phyloP scores from a whole-genome alignment of 768 basidiomycete species.

The Collybia sp. region DNA sequence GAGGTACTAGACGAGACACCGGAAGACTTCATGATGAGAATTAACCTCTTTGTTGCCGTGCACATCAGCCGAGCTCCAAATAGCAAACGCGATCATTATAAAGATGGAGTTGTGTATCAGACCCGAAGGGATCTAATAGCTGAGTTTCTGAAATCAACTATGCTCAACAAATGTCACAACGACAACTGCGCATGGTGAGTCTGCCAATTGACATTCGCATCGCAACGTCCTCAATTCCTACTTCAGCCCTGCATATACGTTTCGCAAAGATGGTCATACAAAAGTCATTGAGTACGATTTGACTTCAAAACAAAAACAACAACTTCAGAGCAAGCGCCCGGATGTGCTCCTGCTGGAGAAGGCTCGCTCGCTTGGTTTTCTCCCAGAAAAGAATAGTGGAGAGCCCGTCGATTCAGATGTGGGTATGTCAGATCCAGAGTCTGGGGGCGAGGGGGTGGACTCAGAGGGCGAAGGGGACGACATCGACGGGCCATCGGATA shows the following conservation, averaged over 20 bases:
- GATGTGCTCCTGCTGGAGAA: conserved; percentile 66
- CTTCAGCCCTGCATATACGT: conserved; percentile 72
- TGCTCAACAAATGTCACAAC: conserved; percentile 73
- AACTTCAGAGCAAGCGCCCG: conserved; percentile 58
- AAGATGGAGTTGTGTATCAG: conserved; percentile 85
- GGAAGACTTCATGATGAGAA: conserved; percentile 55
- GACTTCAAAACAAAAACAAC: conserved; percentile 68
- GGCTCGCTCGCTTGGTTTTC: conserved; percentile 20
- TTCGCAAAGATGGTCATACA: conserved; percentile 89
- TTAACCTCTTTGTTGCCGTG: conserved; percentile 65
- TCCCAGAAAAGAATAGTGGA: conserved; percentile 15
- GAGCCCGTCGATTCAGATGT: conserved; percentile 41
- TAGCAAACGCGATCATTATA: conserved; percentile 79
- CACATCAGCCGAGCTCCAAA: conserved; percentile 41
- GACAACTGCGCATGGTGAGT: conserved; percentile 77
- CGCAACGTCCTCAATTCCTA: conserved; percentile 5
- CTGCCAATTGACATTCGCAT: not conserved
- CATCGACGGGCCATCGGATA: conserved; percentile 16
- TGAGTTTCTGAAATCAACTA: conserved; percentile 72
- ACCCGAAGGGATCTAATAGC: conserved; percentile 76
- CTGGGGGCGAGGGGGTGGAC: conserved; percentile 43
- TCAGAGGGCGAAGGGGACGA: conserved; percentile 49
- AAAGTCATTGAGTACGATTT: conserved; percentile 96
- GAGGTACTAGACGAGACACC: conserved; percentile 51
- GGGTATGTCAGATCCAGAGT: conserved; percentile 42